Conservation (phyloP, 1,284 basidiomycete species). For the Cerrena zonata region DNA sequence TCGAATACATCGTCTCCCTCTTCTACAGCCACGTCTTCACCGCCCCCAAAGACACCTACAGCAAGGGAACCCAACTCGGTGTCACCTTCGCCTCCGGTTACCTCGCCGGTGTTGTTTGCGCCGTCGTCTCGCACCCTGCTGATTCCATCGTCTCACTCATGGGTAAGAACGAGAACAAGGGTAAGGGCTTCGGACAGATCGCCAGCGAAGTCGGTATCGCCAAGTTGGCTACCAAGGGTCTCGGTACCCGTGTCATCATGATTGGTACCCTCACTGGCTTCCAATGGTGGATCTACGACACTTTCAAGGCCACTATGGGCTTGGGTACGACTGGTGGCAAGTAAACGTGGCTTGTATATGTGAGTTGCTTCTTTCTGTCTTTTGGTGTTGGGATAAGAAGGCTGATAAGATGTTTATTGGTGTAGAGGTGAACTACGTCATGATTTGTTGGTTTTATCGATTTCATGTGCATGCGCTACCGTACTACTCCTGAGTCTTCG, state of each 20-base stretch:
- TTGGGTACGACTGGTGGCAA: slow-evolving; percentile 81
- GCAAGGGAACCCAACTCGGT: slow-evolving; percentile 69
- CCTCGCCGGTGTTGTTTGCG: slow-evolving; percentile 76
- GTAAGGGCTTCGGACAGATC: slow-evolving; percentile 65
- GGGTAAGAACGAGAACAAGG: slow-evolving; percentile 71
- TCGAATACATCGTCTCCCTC: slow-evolving; percentile 69
- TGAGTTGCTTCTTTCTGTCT: slow-evolving; percentile 1
- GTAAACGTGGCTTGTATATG: slow-evolving; percentile 36
- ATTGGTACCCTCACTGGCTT: slow-evolving; percentile 77
- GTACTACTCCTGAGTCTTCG: too few relatives aligned
- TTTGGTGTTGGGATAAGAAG: neutral
- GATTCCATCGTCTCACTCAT: slow-evolving; percentile 76
- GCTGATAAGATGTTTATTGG: too few relatives aligned
- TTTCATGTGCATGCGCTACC: slow-evolving; percentile 7
- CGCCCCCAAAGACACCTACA: slow-evolving; percentile 65
- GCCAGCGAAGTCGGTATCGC: slow-evolving; percentile 59
- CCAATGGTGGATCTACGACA: slow-evolving; percentile 88
- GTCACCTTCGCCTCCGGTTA: slow-evolving; percentile 79
- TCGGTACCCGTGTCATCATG: slow-evolving; percentile 76
- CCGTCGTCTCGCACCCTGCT: slow-evolving; percentile 77
- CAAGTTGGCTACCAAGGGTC: slow-evolving; percentile 69
- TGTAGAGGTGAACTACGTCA: too few relatives aligned
- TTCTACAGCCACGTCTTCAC: slow-evolving; percentile 77
- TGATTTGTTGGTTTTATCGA: neutral
- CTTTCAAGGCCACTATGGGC: slow-evolving; percentile 75